Evolutionary conservation across 108 stramenopile species (phyloP).

Genomic region (Fistulifera pelliculosa): DNA sequence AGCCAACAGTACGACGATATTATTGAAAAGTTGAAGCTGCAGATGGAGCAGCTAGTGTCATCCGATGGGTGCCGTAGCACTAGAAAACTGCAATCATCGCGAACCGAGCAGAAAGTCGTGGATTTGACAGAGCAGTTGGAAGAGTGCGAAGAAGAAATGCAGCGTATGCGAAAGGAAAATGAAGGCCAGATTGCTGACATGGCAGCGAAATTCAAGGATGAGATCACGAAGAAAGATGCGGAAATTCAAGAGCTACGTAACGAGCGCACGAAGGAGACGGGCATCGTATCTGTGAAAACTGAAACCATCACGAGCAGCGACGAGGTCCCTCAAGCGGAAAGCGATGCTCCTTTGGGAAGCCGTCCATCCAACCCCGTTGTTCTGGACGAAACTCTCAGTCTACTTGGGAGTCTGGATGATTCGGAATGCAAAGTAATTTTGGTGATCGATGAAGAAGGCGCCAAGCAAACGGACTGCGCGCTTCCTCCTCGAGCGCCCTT

Average conservation of each 20-base stretch:
- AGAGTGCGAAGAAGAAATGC: slow-evolving; percentile 82
- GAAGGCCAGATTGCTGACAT: slow-evolving; percentile 21
- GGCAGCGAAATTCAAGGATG: not conserved
- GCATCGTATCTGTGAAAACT: not conserved
- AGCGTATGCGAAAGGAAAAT: slow-evolving; percentile 62
- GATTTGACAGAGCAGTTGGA: slow-evolving; percentile 66
- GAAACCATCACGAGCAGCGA: not conserved
- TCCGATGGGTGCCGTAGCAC: slow-evolving; percentile 19
- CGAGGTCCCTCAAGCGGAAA: not conserved
- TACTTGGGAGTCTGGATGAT: not conserved
- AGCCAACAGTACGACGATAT: slow-evolving; percentile 47
- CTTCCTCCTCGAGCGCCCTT: not conserved
- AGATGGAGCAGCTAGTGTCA: slow-evolving; percentile 16
- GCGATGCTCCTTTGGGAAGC: not conserved
- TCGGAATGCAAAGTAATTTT: not conserved
- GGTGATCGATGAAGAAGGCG: slow-evolving; percentile 1
- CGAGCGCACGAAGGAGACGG: not conserved
- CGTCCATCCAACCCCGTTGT: not conserved
- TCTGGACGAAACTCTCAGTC: not conserved
- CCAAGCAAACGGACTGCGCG: slow-evolving; percentile 8
- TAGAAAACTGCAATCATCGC: slow-evolving; percentile 31
- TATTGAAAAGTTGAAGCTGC: slow-evolving; percentile 37
- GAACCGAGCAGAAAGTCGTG: slow-evolving; percentile 38
- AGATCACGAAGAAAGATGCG: not conserved
- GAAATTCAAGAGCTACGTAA: not conserved